Percentiles rank a stretch among this genome's conserved stretches.
These are phyloP conservation scores for Wickerhamomyces tratensis DNA, from an alignment of 805 yeast species.

Conservation along the genomic window DNA sequence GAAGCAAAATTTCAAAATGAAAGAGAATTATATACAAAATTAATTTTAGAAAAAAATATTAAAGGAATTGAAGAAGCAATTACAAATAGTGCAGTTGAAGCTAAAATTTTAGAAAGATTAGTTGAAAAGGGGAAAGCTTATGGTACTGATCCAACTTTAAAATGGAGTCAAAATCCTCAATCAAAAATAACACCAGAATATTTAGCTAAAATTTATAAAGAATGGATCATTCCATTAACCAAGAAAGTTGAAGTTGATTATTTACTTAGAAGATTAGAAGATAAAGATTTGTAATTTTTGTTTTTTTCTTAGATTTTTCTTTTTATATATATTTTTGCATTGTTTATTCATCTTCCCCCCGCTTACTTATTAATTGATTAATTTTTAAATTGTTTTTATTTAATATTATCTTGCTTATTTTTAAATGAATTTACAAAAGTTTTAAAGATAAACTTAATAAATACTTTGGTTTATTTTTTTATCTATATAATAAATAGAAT, in stretches of 20 bases:
- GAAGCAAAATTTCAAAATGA: constrained; percentile 82
- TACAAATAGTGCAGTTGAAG: constrained; percentile 83
- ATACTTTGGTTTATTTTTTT: too few relatives aligned
- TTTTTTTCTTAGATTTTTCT: too few relatives aligned
- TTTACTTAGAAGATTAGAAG: constrained; percentile 72
- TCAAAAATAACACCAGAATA: constrained; percentile 76
- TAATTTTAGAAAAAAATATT: constrained; percentile 58
- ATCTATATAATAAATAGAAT: too few relatives aligned
- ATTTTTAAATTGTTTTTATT: too few relatives aligned
- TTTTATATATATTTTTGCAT: too few relatives aligned
- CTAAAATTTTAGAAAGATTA: constrained; percentile 69
- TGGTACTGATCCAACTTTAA: constrained; percentile 80
- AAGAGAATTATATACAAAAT: constrained; percentile 45
- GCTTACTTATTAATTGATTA: neutral
- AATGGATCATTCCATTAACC: constrained; percentile 86
- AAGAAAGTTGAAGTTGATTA: constrained; percentile 94
- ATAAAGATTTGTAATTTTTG: constrained; percentile 23
- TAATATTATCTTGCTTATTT: too few relatives aligned
- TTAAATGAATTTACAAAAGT: too few relatives aligned
- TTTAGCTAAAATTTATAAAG: constrained; percentile 75
- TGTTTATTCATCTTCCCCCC: neutral
- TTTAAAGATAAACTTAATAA: too few relatives aligned
- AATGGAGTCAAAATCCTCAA: constrained; percentile 55
- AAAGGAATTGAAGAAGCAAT: constrained; percentile 71
- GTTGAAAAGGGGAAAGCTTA: constrained; percentile 75